Percentiles rank a stretch among this genome's conserved stretches.
Conservation (phyloP, 1,284 basidiomycete species). For the Trametes versicolor region DNA sequence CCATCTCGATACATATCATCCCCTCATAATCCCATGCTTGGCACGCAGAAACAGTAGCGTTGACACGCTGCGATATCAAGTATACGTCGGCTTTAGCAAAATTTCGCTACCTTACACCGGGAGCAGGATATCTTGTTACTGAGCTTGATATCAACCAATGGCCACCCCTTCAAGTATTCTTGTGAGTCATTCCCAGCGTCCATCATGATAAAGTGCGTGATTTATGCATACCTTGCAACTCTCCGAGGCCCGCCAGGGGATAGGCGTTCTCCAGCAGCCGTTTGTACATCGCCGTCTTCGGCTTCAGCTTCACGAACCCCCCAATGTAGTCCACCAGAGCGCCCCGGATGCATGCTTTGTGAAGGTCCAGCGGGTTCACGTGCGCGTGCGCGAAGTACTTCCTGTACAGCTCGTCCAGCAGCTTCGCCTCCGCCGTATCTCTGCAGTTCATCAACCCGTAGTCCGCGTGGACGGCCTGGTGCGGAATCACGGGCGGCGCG, state of each 20-base stretch:
- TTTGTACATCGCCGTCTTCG: conserved; percentile 25
- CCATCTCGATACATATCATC: background rate
- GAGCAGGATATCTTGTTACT: no score
- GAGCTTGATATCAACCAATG: no score
- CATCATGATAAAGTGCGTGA: no score
- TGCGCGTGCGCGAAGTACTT: conserved; percentile 38
- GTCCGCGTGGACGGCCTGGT: conserved; percentile 32
- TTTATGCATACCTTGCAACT: background rate
- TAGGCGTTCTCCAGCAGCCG: conserved; percentile 23
- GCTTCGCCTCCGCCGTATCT: conserved; percentile 36
- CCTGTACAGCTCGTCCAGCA: conserved; percentile 46
- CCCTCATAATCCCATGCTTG: no score
- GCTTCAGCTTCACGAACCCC: conserved; percentile 21
- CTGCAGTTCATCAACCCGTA: conserved; percentile 50
- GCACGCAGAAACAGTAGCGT: no score
- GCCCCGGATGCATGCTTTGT: conserved; percentile 47
- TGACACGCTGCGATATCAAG: no score
- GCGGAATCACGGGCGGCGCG: conserved; percentile 14
- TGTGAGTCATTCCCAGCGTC: no score
- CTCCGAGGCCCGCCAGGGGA: background rate
- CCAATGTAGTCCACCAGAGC: conserved; percentile 42
- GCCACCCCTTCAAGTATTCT: no score
- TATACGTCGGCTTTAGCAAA: no score
- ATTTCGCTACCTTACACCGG: no score
- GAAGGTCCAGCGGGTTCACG: conserved; percentile 46